Evolutionary conservation across 2,329 filamentous ascomycete genomes (phyloP), one percentile per base, ranked within the genome.

Genomic region (Chaetomiaceae sp.): DNA sequence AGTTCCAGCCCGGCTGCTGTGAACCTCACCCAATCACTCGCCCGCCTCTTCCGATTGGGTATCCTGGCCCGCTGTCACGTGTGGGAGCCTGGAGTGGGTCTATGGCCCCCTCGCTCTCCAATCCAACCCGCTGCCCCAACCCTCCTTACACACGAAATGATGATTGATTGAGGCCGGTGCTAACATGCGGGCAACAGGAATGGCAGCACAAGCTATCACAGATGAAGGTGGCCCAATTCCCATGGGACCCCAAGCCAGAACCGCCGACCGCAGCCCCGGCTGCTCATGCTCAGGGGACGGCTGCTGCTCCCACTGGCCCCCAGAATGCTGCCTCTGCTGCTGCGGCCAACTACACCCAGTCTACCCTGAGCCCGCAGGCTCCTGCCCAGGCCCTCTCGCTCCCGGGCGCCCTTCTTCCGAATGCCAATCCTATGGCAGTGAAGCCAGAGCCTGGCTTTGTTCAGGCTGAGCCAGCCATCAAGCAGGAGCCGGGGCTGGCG

Each of bases 181-280:
- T 56, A 51, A 58, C 44, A 40, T 13, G n/a, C 14, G n/a, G 41
- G 39, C 41, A 16, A 46, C 40, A 97, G 91, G 88, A 85, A 72
- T 99, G 93, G 93, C 91, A 97, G 75, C 78, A 85, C 62, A 96
- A 95, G 70, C 78, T 99, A 31, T 87, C 91, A 1, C 82, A 83
- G 60, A 83, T 95, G 58, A 83, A 86, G 59, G 86, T 97, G 55
- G 93, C 93, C 53, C 76, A 81, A 51, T 96, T 97, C 67, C 92
- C 93, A 10, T 99, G 93, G 93, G 93, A 99, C 66, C 92, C 93
- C 38, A 85, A 87, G 65, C 85, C 86, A 44, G 84, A 87, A 46
- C 78, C 72, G 60, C 62, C 74, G 62, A 63, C 75, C 61, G 62
- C 68, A 3, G n/a, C 42, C 52, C 65, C 72, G 50, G 68, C 68